A percentile compares a stretch with the other conserved stretches of the same genome.
Evolutionary conservation across 352 stramenopile species (phyloP).

Genomic region (Detonula confervacea): DNA sequence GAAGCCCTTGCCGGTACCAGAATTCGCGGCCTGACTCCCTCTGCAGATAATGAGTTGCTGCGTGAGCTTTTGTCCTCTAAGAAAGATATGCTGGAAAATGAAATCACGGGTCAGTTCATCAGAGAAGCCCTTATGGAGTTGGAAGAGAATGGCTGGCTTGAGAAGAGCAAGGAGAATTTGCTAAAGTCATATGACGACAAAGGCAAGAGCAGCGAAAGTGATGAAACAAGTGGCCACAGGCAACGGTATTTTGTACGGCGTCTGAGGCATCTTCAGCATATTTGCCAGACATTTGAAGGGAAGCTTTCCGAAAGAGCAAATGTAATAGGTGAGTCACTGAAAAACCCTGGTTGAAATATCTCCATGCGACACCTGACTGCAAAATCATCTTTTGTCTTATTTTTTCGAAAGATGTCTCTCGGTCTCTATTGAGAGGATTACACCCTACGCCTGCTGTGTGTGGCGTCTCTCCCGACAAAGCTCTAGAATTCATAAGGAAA

Average conservation of each 20-base stretch:
- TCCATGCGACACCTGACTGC: not conserved
- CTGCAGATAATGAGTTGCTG: conserved; percentile 68
- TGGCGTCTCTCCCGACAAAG: conserved; percentile 56
- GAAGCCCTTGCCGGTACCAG: conserved; percentile 83
- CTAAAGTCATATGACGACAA: conserved; percentile 20
- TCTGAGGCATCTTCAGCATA: conserved; percentile 79
- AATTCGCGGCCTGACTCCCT: conserved; percentile 66
- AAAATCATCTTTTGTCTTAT: not conserved
- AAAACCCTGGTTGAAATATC: not conserved
- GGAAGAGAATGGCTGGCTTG: conserved; percentile 52
- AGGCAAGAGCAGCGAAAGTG: conserved; percentile 11
- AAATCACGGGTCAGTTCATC: conserved; percentile 79
- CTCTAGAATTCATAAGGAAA: conserved; percentile 77
- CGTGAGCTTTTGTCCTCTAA: conserved; percentile 72
- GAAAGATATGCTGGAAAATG: conserved; percentile 83
- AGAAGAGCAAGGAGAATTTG: conserved; percentile 36
- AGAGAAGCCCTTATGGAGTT: conserved; percentile 58
- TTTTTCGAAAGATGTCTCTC: conserved; percentile 46
- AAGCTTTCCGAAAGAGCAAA: conserved; percentile 47
- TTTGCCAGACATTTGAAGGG: conserved; percentile 75
- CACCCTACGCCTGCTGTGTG: conserved; percentile 84
- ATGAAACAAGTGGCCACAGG: not conserved
- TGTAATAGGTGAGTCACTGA: conserved; percentile 38
- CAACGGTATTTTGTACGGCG: conserved; percentile 65
- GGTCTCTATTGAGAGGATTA: conserved; percentile 62